Evolutionary conservation across 352 stramenopile species (phyloP).

Genomic region (Globisporangium nagaii): DNA sequence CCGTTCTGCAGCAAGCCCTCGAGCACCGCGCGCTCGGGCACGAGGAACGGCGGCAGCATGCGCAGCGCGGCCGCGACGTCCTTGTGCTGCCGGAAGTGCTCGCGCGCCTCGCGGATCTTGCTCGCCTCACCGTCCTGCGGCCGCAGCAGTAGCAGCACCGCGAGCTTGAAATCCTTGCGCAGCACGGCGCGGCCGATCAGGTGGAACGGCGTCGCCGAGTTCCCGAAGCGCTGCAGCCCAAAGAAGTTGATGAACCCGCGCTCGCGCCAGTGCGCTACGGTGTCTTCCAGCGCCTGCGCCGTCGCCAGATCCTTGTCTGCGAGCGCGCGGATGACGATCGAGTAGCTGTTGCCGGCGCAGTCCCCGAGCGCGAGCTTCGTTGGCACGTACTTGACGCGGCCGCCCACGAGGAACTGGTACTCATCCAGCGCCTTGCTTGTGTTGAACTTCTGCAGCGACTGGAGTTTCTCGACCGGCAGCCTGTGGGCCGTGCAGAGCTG

Average conservation of each 20-base stretch:
- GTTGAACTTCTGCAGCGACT: conserved; percentile 32
- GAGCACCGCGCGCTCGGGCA: conserved; percentile 64
- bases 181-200: conserved; percentile 89
- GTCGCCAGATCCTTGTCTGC: conserved; percentile 46
- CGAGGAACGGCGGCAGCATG: conserved; percentile 71
- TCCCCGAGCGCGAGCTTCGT: conserved; percentile 83
- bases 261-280: conserved; percentile 42
- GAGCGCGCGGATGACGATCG: conserved; percentile 90
- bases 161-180: conserved; percentile 91
- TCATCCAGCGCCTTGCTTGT: conserved; percentile 41
- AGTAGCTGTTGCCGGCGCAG: conserved; percentile 91
- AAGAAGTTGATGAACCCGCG: conserved; percentile 97
- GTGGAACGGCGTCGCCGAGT: conserved; percentile 74
- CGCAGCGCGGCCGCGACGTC: conserved; percentile 68
- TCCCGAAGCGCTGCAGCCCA: conserved; percentile 94
- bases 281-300: conserved; percentile 19
- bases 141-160: conserved; percentile 89
- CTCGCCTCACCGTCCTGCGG: conserved; percentile 76
- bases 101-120: conserved; percentile 69
- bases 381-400: conserved; percentile 88
- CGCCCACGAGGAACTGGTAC: conserved; percentile 85
- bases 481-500: conserved; percentile 93
- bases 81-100: conserved; percentile 83
- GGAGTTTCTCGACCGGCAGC: conserved; percentile 55
- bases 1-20: conserved; percentile 72